Base-by-base conservation (phyloP, 805 yeast species). In the Wickerhamomyces rabaulensis region DNA sequence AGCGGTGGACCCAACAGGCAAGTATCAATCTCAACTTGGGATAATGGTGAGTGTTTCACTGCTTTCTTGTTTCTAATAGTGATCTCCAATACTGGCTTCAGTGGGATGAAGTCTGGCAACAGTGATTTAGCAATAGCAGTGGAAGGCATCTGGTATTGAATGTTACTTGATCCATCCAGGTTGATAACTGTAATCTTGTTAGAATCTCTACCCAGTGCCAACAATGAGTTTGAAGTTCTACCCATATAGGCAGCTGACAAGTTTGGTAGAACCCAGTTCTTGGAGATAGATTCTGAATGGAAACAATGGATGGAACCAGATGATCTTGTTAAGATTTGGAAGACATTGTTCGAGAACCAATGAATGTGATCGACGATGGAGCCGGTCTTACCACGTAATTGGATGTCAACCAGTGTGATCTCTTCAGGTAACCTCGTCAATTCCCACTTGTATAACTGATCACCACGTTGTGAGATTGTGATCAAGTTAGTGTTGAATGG, bases 231-330 rank as follows among this genome's bases (percentile, higher is more conserved):
- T 7, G 37, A 20, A 9, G 35, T 27, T 2, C 51, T 26, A 9
- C 53, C 49, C 4, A 52, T 37, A 9, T 39, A 33, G 8, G 41
- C 25, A 2, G 52, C 41, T 10, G 47, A 42, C 44, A 55, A 39
- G 29, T 54, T 51, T 15, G 62, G 61, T 63, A 58, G 67, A 37
- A 50, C 41, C 56, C 54, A 45, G 39, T 54, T 52, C 25, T 43
- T 27, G 6, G 31, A 38, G 17, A 39, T 42, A 17, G 46, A 44
- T n/a, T 35, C 54, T 26, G 50, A 57, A 40, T 71, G 72, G 58
- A 76, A 83, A 74, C 83, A 80, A 55, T 83, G 89, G 17, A 84
- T 62, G 1, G 85, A 74, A 0, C 89, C 89, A 13, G 76, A 68
- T 5, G 69, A 61, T 45, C 68, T 66, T 22, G 83, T 82, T 16